Base-by-base conservation (phyloP, 345 rosid species). In the Odontarrhena argentea region DNA sequence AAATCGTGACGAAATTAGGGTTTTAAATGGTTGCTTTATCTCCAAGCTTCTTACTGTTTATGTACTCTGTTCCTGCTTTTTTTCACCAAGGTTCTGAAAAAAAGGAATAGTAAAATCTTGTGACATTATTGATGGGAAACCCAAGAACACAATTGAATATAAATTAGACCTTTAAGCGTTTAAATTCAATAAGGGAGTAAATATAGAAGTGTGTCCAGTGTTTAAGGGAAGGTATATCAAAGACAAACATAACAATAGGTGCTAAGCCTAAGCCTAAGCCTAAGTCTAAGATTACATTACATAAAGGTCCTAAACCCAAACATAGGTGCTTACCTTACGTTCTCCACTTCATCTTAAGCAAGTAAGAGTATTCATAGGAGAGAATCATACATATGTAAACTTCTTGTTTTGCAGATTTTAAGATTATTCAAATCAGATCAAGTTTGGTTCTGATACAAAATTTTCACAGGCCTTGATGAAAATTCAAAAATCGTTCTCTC, bases 391-490 rank as follows among this genome's bases (percentile, higher is more conserved):
- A 22, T 6, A 38, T 28, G 34, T 49, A 30, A 44, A 60, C n/a
- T 15, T 42, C 10, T 42, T 5, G 60, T 43, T 7, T 38, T 28
- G 47, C 36, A 15, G 41, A 62, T 62, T 11, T 62, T 63, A 8
- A 62, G 43, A 54, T 70, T 54, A 54, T 38, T 63, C 42, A 54
- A 28, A 45, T 62, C 42, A 55, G 13, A 41, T 47, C 14, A 57
- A 9, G 65, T 45, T 71, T 42, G 37, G 59, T 18, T 48, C 15
- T 8, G 22, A 63, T 63, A 71, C 75, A 70, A 70, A 71, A 71
- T 37, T 46, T 71, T 71, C 75, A 70, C 63, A 62, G 26, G 48
- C 50, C 46, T 48, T 15, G 41, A 35, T 62, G 13, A 24, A 43
- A 45, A 14, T 15, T 35, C 54, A 45, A 46, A 46, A 54, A 26